A percentile compares a stretch with the other conserved stretches of the same genome.
phyloP scores from a whole-genome alignment of 441 rosid genomes.

The Macaranga tanarius region DNA sequence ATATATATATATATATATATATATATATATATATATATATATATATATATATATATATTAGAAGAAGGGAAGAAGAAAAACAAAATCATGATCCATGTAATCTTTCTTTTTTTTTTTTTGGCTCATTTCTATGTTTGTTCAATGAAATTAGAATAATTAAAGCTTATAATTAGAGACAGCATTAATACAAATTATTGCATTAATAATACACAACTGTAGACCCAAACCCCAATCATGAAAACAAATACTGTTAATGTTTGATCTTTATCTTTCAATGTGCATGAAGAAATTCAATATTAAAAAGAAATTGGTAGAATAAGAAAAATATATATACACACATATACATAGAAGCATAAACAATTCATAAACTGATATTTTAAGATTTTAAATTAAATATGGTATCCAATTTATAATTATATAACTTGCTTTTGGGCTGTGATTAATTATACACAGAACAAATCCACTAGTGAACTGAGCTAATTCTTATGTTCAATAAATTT shows the following conservation, averaged over 20 bases:
- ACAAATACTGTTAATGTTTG: not conserved
- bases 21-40: not conserved
- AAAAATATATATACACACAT: too few relatives aligned
- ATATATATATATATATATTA: not conserved
- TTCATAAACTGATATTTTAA: too few relatives aligned
- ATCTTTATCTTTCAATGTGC: too few relatives aligned
- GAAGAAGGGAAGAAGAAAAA: not conserved
- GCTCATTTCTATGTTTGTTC: constrained; percentile 22
- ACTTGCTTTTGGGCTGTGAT: too few relatives aligned
- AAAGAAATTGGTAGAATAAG: too few relatives aligned
- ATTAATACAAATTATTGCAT: constrained; percentile 18
- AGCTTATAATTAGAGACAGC: constrained; percentile 19
- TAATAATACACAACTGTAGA: constrained; percentile 14
- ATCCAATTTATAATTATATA: too few relatives aligned
- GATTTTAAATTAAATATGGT: too few relatives aligned
- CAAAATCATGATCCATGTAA: not conserved
- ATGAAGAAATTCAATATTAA: too few relatives aligned
- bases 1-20: not conserved
- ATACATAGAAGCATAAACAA: too few relatives aligned
- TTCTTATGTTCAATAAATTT: too few relatives aligned
- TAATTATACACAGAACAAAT: too few relatives aligned
- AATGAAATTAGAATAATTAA: not conserved
- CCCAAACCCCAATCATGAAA: constrained; percentile 12
- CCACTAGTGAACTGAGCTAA: too few relatives aligned
- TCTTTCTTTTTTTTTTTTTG: constrained; percentile 7